A percentile compares a stretch with the other conserved stretches of the same genome.
These are phyloP conservation scores for Colletotrichum liriopes DNA, from an alignment of 2,329 filamentous ascomycete genomes.

Conservation along the genomic window DNA sequence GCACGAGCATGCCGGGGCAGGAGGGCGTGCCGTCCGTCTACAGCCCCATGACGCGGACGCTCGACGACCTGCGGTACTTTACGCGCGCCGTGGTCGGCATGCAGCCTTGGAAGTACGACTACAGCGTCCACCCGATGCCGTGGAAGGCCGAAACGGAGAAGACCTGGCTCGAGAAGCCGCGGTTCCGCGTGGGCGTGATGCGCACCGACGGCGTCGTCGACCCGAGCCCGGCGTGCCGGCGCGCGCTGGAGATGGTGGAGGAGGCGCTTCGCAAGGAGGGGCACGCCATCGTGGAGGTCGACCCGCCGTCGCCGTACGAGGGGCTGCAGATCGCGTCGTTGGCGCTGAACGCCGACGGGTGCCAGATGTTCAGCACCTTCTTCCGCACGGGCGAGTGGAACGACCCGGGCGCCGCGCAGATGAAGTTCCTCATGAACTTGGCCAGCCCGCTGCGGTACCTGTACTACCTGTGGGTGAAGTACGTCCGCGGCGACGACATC, in stretches of 20 bases:
- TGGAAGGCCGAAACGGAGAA: slow-evolving; percentile 78
- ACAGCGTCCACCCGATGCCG: slow-evolving; percentile 85
- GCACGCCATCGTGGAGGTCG: slow-evolving; percentile 78
- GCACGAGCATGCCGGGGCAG: slow-evolving; percentile 92
- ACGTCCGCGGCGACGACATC: slow-evolving; percentile 80
- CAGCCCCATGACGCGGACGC: slow-evolving; percentile 90
- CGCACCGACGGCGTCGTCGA: slow-evolving; percentile 87
- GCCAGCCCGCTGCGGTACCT: slow-evolving; percentile 83
- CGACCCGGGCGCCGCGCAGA: slow-evolving; percentile 82
- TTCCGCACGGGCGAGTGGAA: slow-evolving; percentile 85
- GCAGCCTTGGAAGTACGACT: slow-evolving; percentile 91
- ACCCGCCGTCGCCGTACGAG: slow-evolving; percentile 80
- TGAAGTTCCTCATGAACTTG: slow-evolving; percentile 81
- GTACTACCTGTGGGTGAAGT: slow-evolving; percentile 93
- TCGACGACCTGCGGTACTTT: slow-evolving; percentile 89
- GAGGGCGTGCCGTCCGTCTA: slow-evolving; percentile 92
- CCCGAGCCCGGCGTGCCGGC: slow-evolving; percentile 85
- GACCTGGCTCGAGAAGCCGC: slow-evolving; percentile 73
- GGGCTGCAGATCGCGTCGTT: slow-evolving; percentile 83
- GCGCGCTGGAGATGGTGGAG: slow-evolving; percentile 81
- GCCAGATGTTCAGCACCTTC: slow-evolving; percentile 83
- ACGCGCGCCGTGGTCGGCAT: slow-evolving; percentile 83
- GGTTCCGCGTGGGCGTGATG: slow-evolving; percentile 82
- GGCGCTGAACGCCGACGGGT: slow-evolving; percentile 88
- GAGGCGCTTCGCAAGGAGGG: slow-evolving; percentile 79